Conservation (phyloP, 331 rosid genomes). For the Ulmus americana region DNA sequence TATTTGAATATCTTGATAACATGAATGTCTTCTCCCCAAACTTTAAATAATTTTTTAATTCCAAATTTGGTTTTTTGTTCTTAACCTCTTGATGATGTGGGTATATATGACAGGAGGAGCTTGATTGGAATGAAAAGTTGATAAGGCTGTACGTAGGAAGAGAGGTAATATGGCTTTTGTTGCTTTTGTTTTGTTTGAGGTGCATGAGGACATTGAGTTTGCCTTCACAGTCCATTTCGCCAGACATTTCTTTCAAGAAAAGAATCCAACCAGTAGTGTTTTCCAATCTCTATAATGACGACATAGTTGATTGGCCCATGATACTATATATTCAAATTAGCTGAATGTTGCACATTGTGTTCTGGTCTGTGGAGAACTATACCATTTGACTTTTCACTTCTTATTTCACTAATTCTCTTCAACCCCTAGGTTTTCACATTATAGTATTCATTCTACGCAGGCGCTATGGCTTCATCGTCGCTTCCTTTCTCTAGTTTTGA, state of each 20-base stretch:
- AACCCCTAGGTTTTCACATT: constrained; percentile 3
- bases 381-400: too few species aligned
- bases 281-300: too few species aligned
- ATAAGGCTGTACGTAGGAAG: constrained; percentile 71
- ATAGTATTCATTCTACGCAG: constrained; percentile 34
- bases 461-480: constrained; percentile 94
- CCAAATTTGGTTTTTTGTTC: not conserved
- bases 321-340: too few species aligned
- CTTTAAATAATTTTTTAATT: not conserved
- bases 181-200: not conserved
- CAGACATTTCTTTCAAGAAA: too few species aligned
- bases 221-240: too few species aligned
- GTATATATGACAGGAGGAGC: constrained; percentile 59
- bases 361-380: too few species aligned
- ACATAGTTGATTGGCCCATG: too few species aligned
- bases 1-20: not conserved
- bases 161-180: constrained; percentile 48
- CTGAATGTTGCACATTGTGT: too few species aligned
- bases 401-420: constrained; percentile 11
- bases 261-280: too few species aligned
- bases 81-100: constrained; percentile 15
- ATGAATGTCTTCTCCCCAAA: not conserved
- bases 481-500: constrained; percentile 60
- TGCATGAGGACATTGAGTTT: too few species aligned
- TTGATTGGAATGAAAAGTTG: constrained; percentile 69